Conservation (phyloP, 371 early-diverging fungal genomes). For the Vairimorpha ceranae region DNA sequence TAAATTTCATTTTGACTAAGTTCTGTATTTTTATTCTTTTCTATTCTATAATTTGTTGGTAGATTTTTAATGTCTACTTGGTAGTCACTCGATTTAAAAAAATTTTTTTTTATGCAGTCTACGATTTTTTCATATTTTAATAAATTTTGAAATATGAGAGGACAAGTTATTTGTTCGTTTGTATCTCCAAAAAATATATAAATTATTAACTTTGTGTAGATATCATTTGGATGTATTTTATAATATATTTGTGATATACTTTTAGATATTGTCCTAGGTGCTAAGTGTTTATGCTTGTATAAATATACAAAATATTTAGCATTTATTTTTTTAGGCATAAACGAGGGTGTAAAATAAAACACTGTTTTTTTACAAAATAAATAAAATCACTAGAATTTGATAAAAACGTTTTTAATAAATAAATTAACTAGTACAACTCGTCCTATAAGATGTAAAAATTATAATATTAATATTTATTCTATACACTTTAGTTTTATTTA, state of each 20-base stretch:
- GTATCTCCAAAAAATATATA: slow-evolving; percentile 3
- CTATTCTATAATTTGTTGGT: not conserved
- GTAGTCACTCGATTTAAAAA: not conserved
- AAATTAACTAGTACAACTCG: too few species aligned
- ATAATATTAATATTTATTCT: too few species aligned
- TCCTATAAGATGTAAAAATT: not conserved
- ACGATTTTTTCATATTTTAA: not conserved
- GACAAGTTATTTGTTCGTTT: not conserved
- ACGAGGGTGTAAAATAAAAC: not conserved
- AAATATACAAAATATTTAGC: not conserved
- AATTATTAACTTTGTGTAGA: slow-evolving; percentile 4
- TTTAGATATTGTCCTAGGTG: slow-evolving; percentile 7
- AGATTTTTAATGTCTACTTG: not conserved
- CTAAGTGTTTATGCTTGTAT: not conserved
- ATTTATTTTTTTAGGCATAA: not conserved
- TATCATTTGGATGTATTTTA: not conserved
- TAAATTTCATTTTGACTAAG: not conserved
- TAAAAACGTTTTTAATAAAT: too few species aligned
- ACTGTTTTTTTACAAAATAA: too few species aligned
- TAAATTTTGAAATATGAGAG: not conserved
- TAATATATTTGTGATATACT: not conserved
- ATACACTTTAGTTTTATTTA: too few species aligned
- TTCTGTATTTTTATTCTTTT: not conserved
- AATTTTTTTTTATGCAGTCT: slow-evolving; percentile 4
- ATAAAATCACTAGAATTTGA: too few species aligned